Evolutionary conservation across 2,329 filamentous ascomycete species (phyloP).

Genomic region (Cordyceps cicadae): DNA sequence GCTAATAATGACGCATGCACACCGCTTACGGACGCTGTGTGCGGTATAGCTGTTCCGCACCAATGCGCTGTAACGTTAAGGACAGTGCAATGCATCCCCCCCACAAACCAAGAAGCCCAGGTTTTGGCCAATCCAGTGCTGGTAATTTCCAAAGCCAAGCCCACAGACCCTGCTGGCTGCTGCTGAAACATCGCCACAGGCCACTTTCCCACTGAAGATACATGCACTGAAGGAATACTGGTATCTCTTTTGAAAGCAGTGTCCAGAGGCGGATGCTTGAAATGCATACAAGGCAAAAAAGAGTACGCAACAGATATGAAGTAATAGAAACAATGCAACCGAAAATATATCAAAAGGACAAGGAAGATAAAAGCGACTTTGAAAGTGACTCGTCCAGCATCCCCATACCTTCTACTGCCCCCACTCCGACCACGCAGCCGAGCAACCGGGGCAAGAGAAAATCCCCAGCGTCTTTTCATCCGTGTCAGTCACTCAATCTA

Average conservation of each 20-base stretch:
- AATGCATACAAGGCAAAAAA: too few relatives aligned
- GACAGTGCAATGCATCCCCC: background rate
- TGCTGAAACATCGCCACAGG: background rate
- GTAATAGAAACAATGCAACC: too few relatives aligned
- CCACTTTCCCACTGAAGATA: background rate
- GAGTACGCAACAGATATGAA: too few relatives aligned
- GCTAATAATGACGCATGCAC: too few relatives aligned
- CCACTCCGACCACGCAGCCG: conserved; percentile 10
- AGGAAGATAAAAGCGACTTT: background rate
- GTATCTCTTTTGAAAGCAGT: too few relatives aligned
- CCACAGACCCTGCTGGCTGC: background rate
- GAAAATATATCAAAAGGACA: too few relatives aligned
- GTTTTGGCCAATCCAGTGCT: conserved; percentile 24
- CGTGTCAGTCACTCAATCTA: background rate
- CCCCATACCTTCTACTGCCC: background rate
- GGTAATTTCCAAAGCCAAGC: conserved; percentile 24
- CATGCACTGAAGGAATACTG: background rate
- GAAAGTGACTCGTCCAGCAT: background rate
- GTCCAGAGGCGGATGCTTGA: too few relatives aligned
- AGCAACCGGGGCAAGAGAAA: conserved; percentile 14
- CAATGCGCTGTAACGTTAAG: background rate
- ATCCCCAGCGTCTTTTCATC: conserved; percentile 17
- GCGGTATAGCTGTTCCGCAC: too few relatives aligned
- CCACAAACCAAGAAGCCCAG: background rate
- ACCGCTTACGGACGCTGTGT: too few relatives aligned